A percentile compares a stretch with the other conserved stretches of the same genome.
phyloP scores from a whole-genome alignment of 305 asterid genomes.

The Solanum hybrid region DNA sequence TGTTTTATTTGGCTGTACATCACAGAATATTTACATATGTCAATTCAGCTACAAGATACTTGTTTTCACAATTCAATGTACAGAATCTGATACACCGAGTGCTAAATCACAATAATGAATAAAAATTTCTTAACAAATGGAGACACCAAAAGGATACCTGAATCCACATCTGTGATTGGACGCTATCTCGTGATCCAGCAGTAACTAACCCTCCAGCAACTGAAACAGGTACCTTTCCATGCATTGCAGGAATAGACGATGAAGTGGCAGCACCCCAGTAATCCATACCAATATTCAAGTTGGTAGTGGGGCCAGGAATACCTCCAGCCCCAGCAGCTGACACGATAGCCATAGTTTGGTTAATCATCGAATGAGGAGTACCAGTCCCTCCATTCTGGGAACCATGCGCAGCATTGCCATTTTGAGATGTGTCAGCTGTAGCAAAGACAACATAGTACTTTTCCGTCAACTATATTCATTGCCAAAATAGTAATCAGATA shows the following conservation, averaged over 20 bases:
- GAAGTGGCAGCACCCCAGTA: constrained; percentile 65
- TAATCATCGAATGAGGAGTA: constrained; percentile 35
- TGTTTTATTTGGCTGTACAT: neutral
- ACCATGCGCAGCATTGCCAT: constrained; percentile 47
- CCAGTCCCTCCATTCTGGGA: constrained; percentile 64
- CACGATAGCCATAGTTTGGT: constrained; percentile 37
- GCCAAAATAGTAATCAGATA: neutral
- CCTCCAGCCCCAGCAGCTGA: constrained; percentile 47
- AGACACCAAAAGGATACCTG: constrained; percentile 32
- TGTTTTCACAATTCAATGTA: neutral
- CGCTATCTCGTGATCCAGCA: constrained; percentile 54
- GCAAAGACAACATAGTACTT: constrained; percentile 6
- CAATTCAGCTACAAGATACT: neutral
- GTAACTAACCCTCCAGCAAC: constrained; percentile 57
- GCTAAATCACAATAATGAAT: neutral
- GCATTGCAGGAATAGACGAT: constrained; percentile 58
- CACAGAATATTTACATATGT: neutral
- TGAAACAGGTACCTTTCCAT: constrained; percentile 52
- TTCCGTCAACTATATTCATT: constrained; percentile 10
- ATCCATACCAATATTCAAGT: constrained; percentile 86
- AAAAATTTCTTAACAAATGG: neutral
- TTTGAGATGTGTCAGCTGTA: constrained; percentile 66
- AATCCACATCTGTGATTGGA: constrained; percentile 67
- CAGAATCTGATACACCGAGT: neutral
- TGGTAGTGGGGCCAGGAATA: constrained; percentile 75